A percentile compares a stretch with the other conserved stretches of the same genome.
Conservation (phyloP, 75 land plant species). For the Pseudotsuga menziesii region DNA sequence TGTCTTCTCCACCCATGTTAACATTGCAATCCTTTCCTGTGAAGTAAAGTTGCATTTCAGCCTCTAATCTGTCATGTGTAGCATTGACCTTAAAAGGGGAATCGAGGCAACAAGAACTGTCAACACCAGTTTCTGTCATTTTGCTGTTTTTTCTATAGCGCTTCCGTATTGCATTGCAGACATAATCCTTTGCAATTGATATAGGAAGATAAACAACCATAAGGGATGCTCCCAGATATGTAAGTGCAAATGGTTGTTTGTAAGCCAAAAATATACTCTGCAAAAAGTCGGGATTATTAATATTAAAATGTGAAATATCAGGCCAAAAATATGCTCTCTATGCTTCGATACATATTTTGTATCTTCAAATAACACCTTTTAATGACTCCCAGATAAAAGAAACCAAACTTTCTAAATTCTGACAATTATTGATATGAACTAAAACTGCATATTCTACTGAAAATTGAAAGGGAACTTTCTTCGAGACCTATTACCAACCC, state of each 20-base stretch:
- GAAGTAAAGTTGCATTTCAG: slow-evolving; percentile 46
- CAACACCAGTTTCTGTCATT: slow-evolving; percentile 20
- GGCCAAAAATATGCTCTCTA: background rate
- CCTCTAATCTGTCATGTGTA: slow-evolving; percentile 32
- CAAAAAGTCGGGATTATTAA: slow-evolving; percentile 1
- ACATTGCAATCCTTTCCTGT: slow-evolving; percentile 49
- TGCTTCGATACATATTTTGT: background rate
- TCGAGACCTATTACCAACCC: background rate
- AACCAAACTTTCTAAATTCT: background rate
- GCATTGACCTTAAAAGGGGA: slow-evolving; percentile 36
- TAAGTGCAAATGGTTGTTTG: slow-evolving; percentile 90
- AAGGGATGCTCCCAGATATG: slow-evolving; percentile 92
- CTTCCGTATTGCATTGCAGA: slow-evolving; percentile 37
- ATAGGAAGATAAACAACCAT: slow-evolving; percentile 91
- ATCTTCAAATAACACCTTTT: background rate
- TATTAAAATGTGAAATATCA: background rate
- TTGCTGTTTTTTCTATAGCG: slow-evolving; percentile 24
- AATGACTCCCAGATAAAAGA: background rate
- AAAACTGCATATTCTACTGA: background rate
- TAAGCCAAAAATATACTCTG: slow-evolving; percentile 88
- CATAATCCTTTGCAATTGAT: slow-evolving; percentile 65
- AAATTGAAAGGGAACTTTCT: background rate
- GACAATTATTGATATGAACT: background rate
- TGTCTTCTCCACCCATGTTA: slow-evolving; percentile 23
- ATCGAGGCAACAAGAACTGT: slow-evolving; percentile 20